Base-by-base conservation (phyloP, 192 early-diverging fungal species). In the Coemansia sp. region DNA sequence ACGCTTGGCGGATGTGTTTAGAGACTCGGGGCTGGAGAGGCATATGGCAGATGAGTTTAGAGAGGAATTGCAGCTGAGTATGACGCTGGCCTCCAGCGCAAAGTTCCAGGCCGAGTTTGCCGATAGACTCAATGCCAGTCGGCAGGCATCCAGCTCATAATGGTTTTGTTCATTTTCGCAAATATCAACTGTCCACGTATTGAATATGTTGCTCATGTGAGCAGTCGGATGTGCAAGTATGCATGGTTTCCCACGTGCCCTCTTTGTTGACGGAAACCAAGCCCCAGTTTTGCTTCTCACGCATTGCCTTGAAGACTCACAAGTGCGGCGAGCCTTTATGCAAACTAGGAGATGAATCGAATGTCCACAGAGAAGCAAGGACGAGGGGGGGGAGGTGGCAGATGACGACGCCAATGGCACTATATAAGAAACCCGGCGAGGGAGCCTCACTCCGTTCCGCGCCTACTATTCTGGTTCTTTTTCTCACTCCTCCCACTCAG, bases 1-100 rank as follows among this genome's bases (percentile, higher is more conserved):
- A 52, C 72, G 73, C 16, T 35, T 68, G 47, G 69, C 58, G 8
- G 60, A 68, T 18, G 65, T 75, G 20, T 80, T 66, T 28, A 53
- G 35, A 12, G 53, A 59, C 53, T 69, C 77, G 35, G 72, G 69
- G 7, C 59, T 75, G 28, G 38, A 67, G 34, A 33, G 59, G 6
- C 61, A 58, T 34, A 23, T 74, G 69, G 36, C 43, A 7, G 69
- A 71, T 62, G 66, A 66, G 36, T 69, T 75, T 33, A 69, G 47
- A 28, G 50, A 60, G 16, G 77, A 80, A 34, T 53, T 80, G 62
- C 45, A 59, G 66, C 69, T 80, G 58, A 69, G 77, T 16, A 67
- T 70, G 72, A 69, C 77, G 7, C 42, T 80, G 41, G 77, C 72
- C 3, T 64, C 69, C 36, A 75, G 66, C 35, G 16, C 23, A 28